These are phyloP conservation scores for Oleoguttula mirabilis DNA, from an alignment of 495 filamentous ascomycete genomes.

Conservation along the genomic window DNA sequence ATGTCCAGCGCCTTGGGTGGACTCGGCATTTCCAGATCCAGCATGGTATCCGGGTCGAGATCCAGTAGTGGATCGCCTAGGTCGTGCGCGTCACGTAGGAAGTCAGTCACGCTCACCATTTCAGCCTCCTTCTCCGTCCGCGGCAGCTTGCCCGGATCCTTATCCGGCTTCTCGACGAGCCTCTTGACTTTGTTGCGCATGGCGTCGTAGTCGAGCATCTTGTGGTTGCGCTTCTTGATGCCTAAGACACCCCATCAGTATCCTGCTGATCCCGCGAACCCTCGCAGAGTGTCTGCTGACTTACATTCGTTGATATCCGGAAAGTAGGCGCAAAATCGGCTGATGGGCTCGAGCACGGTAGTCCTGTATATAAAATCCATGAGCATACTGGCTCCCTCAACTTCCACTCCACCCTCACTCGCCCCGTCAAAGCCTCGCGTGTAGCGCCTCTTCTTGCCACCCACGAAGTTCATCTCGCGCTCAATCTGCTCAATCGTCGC, in stretches of 20 bases:
- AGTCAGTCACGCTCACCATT: constrained; percentile 34
- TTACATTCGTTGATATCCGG: constrained; percentile 95
- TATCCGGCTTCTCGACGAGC: constrained; percentile 94
- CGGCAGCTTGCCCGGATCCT: constrained; percentile 89
- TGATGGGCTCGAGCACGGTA: constrained; percentile 90
- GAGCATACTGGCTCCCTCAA: constrained; percentile 7
- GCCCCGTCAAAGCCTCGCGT: not conserved
- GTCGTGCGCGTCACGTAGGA: not conserved
- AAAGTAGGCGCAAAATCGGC: constrained; percentile 93
- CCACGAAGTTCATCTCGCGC: constrained; percentile 6
- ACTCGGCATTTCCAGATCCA: constrained; percentile 11
- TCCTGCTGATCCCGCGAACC: not conserved
- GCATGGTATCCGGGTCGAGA: not conserved
- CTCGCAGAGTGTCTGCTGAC: constrained; percentile 17
- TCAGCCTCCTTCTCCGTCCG: constrained; percentile 89
- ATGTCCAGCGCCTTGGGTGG: constrained; percentile 13
- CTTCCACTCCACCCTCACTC: not conserved
- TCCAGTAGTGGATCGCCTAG: not conserved
- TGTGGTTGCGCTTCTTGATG: constrained; percentile 97
- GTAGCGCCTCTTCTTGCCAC: not conserved
- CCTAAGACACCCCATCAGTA: constrained; percentile 32
- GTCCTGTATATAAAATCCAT: constrained; percentile 41
- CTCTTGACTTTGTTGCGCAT: constrained; percentile 93
- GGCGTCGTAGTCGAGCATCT: constrained; percentile 93
- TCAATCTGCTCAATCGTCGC: constrained; percentile 8